These are phyloP conservation scores for Favolaschia claudopus DNA, from an alignment of 768 basidiomycete species.

Conservation along the genomic window DNA sequence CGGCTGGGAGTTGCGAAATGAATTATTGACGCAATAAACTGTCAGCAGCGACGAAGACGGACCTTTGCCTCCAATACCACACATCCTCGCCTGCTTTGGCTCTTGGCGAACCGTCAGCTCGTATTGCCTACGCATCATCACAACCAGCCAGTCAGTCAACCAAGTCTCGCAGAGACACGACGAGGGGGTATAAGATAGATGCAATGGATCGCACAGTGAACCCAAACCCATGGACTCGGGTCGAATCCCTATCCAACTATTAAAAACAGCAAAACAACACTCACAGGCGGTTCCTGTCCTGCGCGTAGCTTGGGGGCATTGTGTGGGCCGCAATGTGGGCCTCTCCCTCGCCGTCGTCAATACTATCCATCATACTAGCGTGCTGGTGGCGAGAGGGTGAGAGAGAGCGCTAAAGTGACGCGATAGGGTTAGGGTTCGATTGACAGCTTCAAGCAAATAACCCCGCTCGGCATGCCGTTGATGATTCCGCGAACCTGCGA, in stretches of 20 bases:
- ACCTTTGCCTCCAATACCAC: constrained; percentile 86
- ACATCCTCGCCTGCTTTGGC: constrained; percentile 92
- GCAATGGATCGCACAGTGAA: background rate
- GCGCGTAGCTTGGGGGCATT: constrained; percentile 30
- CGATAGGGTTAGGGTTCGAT: no score
- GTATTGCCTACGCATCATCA: constrained; percentile 68
- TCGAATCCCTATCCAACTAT: background rate
- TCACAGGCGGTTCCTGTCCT: constrained; percentile 51
- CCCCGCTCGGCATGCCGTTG: no score
- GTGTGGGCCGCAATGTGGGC: constrained; percentile 8
- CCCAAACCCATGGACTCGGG: constrained; percentile 44
- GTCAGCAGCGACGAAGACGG: constrained; percentile 20
- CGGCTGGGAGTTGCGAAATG: constrained; percentile 57
- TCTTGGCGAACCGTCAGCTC: constrained; percentile 88
- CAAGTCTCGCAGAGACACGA: constrained; percentile 25
- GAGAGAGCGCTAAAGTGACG: no score
- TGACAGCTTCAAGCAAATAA: no score
- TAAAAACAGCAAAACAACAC: constrained; percentile 24
- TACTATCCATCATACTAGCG: no score
- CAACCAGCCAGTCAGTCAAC: constrained; percentile 25
- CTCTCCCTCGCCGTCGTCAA: background rate
- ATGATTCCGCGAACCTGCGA: no score
- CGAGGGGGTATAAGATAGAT: constrained; percentile 1
- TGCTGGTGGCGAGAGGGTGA: no score
- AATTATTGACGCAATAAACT: background rate